Conservation (phyloP, 192 early-diverging fungal species). For the Polychytrium aggregatum region DNA sequence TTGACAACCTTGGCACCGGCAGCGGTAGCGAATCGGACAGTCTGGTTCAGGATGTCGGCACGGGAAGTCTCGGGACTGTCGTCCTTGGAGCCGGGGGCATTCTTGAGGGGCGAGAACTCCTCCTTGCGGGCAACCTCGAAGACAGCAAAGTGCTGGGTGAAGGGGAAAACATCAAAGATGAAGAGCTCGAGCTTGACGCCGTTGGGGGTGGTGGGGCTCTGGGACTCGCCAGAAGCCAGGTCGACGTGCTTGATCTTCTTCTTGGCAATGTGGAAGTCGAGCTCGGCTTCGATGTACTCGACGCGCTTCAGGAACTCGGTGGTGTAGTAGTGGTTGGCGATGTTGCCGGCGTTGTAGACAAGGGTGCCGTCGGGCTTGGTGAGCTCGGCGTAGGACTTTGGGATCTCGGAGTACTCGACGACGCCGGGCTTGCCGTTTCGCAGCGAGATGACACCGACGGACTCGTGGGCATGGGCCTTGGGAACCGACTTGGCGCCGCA, state of each 20-base stretch:
- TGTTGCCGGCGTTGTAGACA: slow-evolving; percentile 86
- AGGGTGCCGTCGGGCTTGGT: slow-evolving; percentile 57
- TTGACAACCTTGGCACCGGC: slow-evolving; percentile 70
- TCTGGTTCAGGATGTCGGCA: slow-evolving; percentile 77
- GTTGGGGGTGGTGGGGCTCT: slow-evolving; percentile 69
- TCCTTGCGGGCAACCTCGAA: slow-evolving; percentile 86
- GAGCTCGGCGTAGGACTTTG: slow-evolving; percentile 53
- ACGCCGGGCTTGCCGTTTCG: slow-evolving; percentile 73
- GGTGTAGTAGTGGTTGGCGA: slow-evolving; percentile 98
- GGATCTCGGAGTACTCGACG: slow-evolving; percentile 96
- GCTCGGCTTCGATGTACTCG: slow-evolving; percentile 64
- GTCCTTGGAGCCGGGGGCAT: slow-evolving; percentile 75
- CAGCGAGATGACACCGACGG: slow-evolving; percentile 91
- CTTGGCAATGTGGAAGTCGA: slow-evolving; percentile 94
- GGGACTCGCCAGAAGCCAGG: slow-evolving; percentile 53
- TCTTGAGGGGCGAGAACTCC: slow-evolving; percentile 97
- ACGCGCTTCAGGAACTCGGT: slow-evolving; percentile 78
- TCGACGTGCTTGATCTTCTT: slow-evolving; percentile 97
- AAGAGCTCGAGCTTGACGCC: slow-evolving; percentile 99
- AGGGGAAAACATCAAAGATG: slow-evolving; percentile 99
- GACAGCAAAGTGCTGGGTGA: slow-evolving; percentile 75
- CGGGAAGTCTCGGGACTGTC: slow-evolving; percentile 93
- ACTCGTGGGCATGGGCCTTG: slow-evolving; percentile 74
- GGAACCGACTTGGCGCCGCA: slow-evolving; percentile 93
- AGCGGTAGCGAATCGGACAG: slow-evolving; percentile 71